Conservation (phyloP, 1,139 yeast species). For the Taphrina flavorubra region DNA sequence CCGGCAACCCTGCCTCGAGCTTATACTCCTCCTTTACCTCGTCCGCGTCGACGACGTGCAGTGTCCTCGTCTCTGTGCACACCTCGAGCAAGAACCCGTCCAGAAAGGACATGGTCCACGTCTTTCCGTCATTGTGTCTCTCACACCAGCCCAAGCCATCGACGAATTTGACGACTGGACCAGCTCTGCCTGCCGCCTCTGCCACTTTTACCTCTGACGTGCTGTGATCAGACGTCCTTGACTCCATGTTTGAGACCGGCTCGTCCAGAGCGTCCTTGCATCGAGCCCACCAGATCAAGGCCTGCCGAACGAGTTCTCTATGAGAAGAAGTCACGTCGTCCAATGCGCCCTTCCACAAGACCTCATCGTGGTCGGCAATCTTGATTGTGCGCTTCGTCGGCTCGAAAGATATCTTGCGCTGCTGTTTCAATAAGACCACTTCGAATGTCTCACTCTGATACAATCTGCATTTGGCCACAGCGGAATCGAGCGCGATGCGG, state of each 20-base stretch:
- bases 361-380: conserved; percentile 29
- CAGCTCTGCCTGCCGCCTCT: not conserved
- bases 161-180: conserved; percentile 16
- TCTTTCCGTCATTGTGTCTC: conserved; percentile 9
- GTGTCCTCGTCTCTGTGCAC: conserved; percentile 6
- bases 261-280: conserved; percentile 33
- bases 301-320: conserved; percentile 22
- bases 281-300: conserved; percentile 32
- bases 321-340: not conserved
- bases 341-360: conserved; percentile 31
- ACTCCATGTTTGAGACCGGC: not conserved
- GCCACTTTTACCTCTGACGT: too few relatives aligned
- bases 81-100: conserved; percentile 26
- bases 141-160: conserved; percentile 41
- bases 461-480: conserved; percentile 22
- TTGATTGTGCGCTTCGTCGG: conserved; percentile 11
- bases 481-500: conserved; percentile 32
- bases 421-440: conserved; percentile 24
- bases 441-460: conserved; percentile 34
- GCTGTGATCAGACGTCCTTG: not conserved
- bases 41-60: conserved; percentile 3
- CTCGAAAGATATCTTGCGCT: conserved; percentile 25
- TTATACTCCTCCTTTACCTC: conserved; percentile 8
- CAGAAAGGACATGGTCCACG: conserved; percentile 31
- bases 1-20: conserved; percentile 24